Conservation (phyloP, 2,329 filamentous ascomycete genomes). For the Apiospora pterosperma region DNA sequence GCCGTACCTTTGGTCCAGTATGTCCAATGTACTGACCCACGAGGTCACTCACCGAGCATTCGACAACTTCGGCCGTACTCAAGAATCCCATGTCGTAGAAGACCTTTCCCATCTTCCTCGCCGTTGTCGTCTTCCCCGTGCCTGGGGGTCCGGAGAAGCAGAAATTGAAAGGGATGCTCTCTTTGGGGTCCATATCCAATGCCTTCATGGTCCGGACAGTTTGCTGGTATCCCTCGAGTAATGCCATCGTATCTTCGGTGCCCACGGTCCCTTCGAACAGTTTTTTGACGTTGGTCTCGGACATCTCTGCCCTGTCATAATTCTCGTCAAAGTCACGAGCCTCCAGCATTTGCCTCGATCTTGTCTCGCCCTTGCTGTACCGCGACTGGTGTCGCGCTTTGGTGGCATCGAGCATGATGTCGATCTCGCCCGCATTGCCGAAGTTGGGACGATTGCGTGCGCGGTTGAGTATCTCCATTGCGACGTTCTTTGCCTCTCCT, state of each 20-base stretch:
- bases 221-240: conserved; percentile 47
- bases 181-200: conserved; percentile 43
- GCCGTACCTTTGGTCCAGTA: conserved; percentile 54
- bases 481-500: conserved; percentile 47
- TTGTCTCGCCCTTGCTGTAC: conserved; percentile 18
- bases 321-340: conserved; percentile 50
- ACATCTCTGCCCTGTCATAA: conserved; percentile 40
- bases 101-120: conserved; percentile 70
- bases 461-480: conserved; percentile 56
- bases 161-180: conserved; percentile 54
- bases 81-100: conserved; percentile 75
- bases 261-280: conserved; percentile 47
- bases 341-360: conserved; percentile 20
- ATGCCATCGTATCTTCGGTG: conserved; percentile 41
- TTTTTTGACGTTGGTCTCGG: conserved; percentile 36
- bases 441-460: conserved; percentile 63
- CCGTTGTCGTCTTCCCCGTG: conserved; percentile 64
- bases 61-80: conserved; percentile 53
- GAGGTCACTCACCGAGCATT: conserved; percentile 66
- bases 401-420: conserved; percentile 60
- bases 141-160: conserved; percentile 57
- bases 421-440: conserved; percentile 72
- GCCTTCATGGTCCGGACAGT: conserved; percentile 41
- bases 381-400: conserved; percentile 50
- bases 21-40: conserved; percentile 64